phyloP scores from a whole-genome alignment of 371 early-diverging fungal species.

The Mucor piriformis region DNA sequence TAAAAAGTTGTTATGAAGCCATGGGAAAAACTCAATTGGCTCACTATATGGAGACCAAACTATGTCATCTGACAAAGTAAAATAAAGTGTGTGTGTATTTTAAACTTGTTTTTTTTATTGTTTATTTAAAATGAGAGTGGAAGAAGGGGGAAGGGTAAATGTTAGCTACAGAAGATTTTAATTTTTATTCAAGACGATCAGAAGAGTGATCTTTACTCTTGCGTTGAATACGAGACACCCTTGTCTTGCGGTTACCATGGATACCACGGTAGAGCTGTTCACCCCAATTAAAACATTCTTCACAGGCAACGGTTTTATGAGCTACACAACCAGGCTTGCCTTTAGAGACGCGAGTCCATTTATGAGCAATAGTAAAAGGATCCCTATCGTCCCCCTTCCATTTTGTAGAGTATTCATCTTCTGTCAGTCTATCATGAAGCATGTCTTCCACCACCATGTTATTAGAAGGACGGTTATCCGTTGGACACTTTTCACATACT shows the following conservation, averaged over 20 bases:
- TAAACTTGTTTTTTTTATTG: background rate
- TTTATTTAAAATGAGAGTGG: background rate
- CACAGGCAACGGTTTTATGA: constrained; percentile 47
- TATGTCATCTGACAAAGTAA: background rate
- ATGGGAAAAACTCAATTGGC: constrained; percentile 42
- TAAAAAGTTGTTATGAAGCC: constrained; percentile 32
- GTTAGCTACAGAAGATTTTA: no score
- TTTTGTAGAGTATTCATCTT: constrained; percentile 39
- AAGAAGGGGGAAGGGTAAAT: no score
- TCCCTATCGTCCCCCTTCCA: constrained; percentile 56
- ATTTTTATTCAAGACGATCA: constrained; percentile 21
- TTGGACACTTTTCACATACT: constrained; percentile 50
- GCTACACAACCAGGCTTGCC: constrained; percentile 51
- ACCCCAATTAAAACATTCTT: constrained; percentile 55
- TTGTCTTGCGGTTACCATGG: constrained; percentile 41
- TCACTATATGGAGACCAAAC: constrained; percentile 23
- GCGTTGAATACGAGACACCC: constrained; percentile 27
- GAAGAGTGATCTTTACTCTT: constrained; percentile 18
- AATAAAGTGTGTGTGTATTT: background rate
- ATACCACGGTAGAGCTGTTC: constrained; percentile 38
- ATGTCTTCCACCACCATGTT: constrained; percentile 47
- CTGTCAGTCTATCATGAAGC: constrained; percentile 41
- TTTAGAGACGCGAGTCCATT: constrained; percentile 41
- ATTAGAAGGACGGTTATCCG: constrained; percentile 45
- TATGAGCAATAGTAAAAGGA: constrained; percentile 42